Evolutionary conservation across 345 rosid species (phyloP).

Genomic region (Cardiospermum halicacabum): DNA sequence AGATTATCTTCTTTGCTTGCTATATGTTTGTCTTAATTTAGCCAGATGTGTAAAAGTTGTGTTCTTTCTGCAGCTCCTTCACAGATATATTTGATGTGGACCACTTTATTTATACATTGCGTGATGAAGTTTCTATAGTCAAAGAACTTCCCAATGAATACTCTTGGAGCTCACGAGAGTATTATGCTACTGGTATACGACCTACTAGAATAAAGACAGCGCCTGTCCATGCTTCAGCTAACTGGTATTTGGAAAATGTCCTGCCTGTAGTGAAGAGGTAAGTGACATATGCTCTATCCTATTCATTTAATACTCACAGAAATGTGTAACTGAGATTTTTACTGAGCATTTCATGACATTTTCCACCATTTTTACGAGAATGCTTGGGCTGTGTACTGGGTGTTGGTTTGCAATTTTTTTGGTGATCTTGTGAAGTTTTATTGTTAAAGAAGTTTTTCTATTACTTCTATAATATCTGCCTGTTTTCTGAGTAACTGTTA

Average conservation of each 20-base stretch:
- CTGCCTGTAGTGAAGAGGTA: constrained; percentile 85
- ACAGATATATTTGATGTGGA: constrained; percentile 84
- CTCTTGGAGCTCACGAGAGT: constrained; percentile 91
- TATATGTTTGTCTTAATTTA: background rate
- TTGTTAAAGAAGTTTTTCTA: background rate
- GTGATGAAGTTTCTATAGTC: constrained; percentile 54
- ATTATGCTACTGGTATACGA: constrained; percentile 90
- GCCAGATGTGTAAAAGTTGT: background rate
- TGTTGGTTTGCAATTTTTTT: background rate
- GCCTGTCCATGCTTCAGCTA: constrained; percentile 77
- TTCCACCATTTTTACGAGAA: background rate
- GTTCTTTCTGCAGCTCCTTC: constrained; percentile 57
- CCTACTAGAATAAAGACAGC: constrained; percentile 89
- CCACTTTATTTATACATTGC: constrained; percentile 58
- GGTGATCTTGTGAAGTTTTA: background rate
- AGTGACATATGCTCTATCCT: constrained; percentile 14
- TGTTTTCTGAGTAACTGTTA: background rate
- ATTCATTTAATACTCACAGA: background rate
- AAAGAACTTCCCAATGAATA: constrained; percentile 63
- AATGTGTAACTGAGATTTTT: background rate
- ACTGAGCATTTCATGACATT: background rate
- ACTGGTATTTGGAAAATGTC: constrained; percentile 88
- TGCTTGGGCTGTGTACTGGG: background rate
- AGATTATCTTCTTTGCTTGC: constrained; percentile 4
- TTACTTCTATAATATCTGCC: background rate